A percentile compares a stretch with the other conserved stretches of the same genome.
phyloP scores from a whole-genome alignment of 306 rosid genomes.

The Quercus alba region DNA sequence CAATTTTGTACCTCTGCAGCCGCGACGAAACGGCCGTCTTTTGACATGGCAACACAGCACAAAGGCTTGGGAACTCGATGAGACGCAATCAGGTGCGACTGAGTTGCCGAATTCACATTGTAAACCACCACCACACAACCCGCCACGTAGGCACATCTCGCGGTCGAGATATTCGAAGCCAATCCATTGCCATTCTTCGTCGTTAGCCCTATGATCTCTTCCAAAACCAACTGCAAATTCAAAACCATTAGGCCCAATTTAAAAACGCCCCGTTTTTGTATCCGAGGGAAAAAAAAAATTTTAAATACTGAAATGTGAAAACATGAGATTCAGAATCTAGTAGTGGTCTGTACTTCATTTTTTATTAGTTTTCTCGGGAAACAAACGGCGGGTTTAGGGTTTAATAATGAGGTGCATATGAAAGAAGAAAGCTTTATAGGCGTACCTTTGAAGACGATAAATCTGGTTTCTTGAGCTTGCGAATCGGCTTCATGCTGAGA shows the following conservation, averaged over 20 bases:
- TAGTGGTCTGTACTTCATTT: background rate
- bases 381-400: conserved; percentile 9
- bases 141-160: conserved; percentile 56
- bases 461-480: conserved; percentile 43
- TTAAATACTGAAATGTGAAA: too few relatives aligned
- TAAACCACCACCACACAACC: conserved; percentile 68
- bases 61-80: conserved; percentile 57
- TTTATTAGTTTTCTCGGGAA: background rate
- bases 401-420: background rate
- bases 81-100: conserved; percentile 61
- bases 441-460: conserved; percentile 41
- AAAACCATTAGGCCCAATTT: background rate
- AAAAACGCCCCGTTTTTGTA: too few relatives aligned
- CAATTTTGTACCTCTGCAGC: conserved; percentile 66
- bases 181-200: conserved; percentile 55
- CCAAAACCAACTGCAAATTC: conserved; percentile 51
- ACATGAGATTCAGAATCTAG: background rate
- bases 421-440: background rate
- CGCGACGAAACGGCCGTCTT: conserved; percentile 58
- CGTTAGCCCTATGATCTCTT: conserved; percentile 68
- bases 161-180: conserved; percentile 42
- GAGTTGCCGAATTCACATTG: conserved; percentile 46
- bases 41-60: conserved; percentile 66
- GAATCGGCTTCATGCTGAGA: conserved; percentile 40
- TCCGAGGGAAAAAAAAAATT: background rate